Percentiles rank a stretch among this genome's conserved stretches.
Conservation (phyloP, 352 stramenopile genomes). For the Pythium dissimile region DNA sequence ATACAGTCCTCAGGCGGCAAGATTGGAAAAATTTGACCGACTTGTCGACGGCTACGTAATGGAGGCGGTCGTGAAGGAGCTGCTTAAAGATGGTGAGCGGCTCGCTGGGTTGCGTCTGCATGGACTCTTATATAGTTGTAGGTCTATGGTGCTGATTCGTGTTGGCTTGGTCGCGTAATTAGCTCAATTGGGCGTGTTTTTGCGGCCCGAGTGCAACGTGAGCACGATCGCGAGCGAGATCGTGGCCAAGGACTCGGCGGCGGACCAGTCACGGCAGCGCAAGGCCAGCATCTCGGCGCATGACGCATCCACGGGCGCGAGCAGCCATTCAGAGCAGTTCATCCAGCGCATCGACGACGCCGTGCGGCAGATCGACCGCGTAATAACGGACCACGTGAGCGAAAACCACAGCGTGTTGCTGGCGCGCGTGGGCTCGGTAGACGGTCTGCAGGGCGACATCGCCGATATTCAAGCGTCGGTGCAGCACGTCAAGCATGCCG, state of each 20-base stretch:
- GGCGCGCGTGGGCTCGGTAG: slow-evolving; percentile 71
- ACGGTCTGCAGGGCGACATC: slow-evolving; percentile 65
- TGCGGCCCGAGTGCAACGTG: slow-evolving; percentile 68
- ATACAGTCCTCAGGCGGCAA: no score
- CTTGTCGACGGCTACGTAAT: slow-evolving; percentile 22
- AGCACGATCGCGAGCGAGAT: slow-evolving; percentile 76
- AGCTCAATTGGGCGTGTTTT: slow-evolving; percentile 77
- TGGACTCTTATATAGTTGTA: not conserved
- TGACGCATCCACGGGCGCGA: slow-evolving; percentile 5
- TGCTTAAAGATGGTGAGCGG: slow-evolving; percentile 62
- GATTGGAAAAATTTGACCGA: not conserved
- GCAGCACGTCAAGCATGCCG: slow-evolving; percentile 55
- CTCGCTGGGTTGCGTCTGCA: not conserved
- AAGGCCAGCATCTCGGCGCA: slow-evolving; percentile 4
- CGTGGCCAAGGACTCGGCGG: slow-evolving; percentile 58
- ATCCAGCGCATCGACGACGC: slow-evolving; percentile 61
- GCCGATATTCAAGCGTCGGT: slow-evolving; percentile 55
- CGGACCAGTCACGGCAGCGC: slow-evolving; percentile 18
- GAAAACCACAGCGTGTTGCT: slow-evolving; percentile 71
- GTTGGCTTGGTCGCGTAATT: not conserved
- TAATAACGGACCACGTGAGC: slow-evolving; percentile 76
- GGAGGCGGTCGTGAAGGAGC: slow-evolving; percentile 67
- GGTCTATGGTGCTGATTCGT: not conserved
- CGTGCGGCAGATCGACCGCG: slow-evolving; percentile 67
- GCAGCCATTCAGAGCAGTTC: slow-evolving; percentile 75